Evolutionary conservation across 345 rosid genomes (phyloP), one percentile per base, ranked within the genome.

Genomic region (Gossypium anomalum): DNA sequence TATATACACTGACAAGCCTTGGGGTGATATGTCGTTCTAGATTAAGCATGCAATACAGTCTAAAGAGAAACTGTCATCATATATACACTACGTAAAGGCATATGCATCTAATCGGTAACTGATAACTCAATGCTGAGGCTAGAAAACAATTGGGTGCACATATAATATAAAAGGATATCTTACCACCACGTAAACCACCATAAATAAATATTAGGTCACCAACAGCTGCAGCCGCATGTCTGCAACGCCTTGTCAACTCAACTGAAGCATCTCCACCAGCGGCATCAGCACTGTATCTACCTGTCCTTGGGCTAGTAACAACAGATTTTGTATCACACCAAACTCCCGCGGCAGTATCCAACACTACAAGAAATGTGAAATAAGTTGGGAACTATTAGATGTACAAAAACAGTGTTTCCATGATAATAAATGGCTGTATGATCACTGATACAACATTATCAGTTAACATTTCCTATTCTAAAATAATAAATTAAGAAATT

Each of bases 241-340:
- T 87, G 83, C 98, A 95, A 72, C 99, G 98, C 86, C 99, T 93
- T 9, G 98, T 93, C 82, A 95, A 81, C 89, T 95, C 98, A 77
- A 89, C 97, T 51, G 94, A 88, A 81, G 97, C 97, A 89, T 95
- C 99, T 61, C 97, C 99, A 70, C 96, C 98, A 78, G 98, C 97
- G 76, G 97, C 97, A 76, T 90, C 98, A 70, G 96, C 97, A 79
- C 97, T 89, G 81, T 86, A 93, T 78, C 91, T 88, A 57, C 94
- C 97, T 64, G 97, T 90, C 80, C 98, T 89, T 68, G 98, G 98
- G 84, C 88, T 93, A 68, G 92, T 95, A 72, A 95, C 96, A 78
- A 95, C 98, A 79, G 98, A 95, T 78, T 93, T 95, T 69, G 97
- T 93, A 85, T 95, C 99, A 82, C 99, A 95, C 99, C 99, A 95